Conservation (phyloP, 2,329 filamentous ascomycete species). For the Elsinoe necatrix region DNA sequence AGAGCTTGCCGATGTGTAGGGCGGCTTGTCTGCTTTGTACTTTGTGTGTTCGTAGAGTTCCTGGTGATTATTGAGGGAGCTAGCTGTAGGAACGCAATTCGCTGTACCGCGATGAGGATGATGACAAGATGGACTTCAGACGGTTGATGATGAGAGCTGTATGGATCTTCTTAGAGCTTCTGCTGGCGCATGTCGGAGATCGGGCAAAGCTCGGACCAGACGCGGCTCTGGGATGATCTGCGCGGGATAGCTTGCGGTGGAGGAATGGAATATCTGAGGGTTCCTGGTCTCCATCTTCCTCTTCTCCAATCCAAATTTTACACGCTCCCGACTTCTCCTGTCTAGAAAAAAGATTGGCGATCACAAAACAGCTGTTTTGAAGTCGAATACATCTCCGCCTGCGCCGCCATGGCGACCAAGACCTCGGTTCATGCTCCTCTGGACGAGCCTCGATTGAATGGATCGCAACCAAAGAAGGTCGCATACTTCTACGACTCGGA, state of each 20-base stretch:
- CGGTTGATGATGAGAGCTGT: not conserved
- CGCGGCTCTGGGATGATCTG: conserved; percentile 12
- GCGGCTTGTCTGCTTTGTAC: not conserved
- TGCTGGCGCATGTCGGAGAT: not conserved
- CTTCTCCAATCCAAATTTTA: not conserved
- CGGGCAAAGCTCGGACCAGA: not conserved
- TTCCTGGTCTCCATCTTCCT: not conserved
- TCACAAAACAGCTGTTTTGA: not conserved
- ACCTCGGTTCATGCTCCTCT: conserved; percentile 39
- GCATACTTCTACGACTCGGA: conserved; percentile 98
- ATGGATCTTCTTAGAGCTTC: conserved; percentile 5
- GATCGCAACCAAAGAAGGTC: conserved; percentile 64
- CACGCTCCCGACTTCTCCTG: not conserved
- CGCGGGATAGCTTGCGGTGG: conserved; percentile 3
- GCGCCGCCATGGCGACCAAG: conserved; percentile 41
- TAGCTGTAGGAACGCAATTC: too few species aligned
- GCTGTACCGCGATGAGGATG: not conserved
- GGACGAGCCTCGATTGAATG: conserved; percentile 45
- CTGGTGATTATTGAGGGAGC: too few species aligned
- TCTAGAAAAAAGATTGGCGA: not conserved
- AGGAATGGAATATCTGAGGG: not conserved
- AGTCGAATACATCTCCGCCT: not conserved
- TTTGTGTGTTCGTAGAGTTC: too few species aligned
- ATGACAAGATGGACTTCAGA: not conserved
- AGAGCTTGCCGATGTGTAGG: not conserved